A percentile compares a stretch with the other conserved stretches of the same genome.
Evolutionary conservation across 2,329 filamentous ascomycete species (phyloP).

Genomic region (Aspergillus japonicus): DNA sequence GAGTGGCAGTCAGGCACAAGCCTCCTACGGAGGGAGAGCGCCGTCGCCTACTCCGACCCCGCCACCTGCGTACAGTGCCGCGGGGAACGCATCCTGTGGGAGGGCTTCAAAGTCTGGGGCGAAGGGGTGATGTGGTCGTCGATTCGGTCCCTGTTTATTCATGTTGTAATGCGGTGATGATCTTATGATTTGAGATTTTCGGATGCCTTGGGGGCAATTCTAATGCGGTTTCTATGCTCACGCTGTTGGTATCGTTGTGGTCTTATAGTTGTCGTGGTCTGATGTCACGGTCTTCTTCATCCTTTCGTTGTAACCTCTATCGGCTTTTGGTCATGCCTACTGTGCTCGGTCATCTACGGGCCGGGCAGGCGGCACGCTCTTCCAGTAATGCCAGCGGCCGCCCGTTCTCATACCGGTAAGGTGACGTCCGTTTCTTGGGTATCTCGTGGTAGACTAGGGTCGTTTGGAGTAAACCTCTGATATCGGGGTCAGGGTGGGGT

Average conservation of each 20-base stretch:
- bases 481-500: too few relatives aligned
- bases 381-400: too few relatives aligned
- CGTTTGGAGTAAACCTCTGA: too few relatives aligned
- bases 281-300: too few relatives aligned
- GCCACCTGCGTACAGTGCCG: constrained; percentile 42
- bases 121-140: constrained; percentile 24
- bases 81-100: constrained; percentile 35
- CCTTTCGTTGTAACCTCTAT: too few relatives aligned
- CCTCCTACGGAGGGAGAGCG: constrained; percentile 22
- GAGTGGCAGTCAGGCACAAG: constrained; percentile 16
- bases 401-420: too few relatives aligned
- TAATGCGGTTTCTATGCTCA: not conserved
- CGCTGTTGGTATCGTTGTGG: not conserved
- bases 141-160: not conserved
- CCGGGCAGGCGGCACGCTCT: too few relatives aligned
- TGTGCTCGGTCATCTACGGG: too few relatives aligned
- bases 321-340: too few relatives aligned
- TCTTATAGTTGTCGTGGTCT: too few relatives aligned
- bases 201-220: not conserved
- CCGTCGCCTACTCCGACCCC: constrained; percentile 39
- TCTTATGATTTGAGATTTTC: not conserved
- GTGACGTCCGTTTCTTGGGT: too few relatives aligned
- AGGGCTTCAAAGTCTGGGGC: constrained; percentile 32
- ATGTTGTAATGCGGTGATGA: not conserved
- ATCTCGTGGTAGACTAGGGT: too few relatives aligned